These are phyloP conservation scores for Linum lewisii DNA, from an alignment of 345 rosid species.

Conservation along the genomic window DNA sequence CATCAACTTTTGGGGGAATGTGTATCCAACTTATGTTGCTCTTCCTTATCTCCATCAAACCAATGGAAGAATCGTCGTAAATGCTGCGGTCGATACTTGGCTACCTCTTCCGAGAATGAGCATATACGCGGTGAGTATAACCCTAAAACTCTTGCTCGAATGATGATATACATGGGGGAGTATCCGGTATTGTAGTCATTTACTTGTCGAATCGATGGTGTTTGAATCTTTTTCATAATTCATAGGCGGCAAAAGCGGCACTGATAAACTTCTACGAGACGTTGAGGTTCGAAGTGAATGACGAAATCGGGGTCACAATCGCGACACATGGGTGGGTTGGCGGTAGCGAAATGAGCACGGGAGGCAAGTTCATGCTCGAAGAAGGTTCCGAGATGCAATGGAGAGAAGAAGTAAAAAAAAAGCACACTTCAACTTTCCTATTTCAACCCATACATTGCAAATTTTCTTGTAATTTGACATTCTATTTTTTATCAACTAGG, in stretches of 20 bases:
- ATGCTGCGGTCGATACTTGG: constrained; percentile 87
- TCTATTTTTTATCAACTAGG: constrained; percentile 20
- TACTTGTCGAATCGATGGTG: not conserved
- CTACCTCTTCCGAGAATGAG: constrained; percentile 85
- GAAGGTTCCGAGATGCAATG: constrained; percentile 94
- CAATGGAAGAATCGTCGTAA: constrained; percentile 60
- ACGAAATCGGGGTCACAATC: constrained; percentile 63
- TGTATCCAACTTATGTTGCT: constrained; percentile 74
- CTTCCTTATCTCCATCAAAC: constrained; percentile 60
- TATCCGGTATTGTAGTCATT: too few species aligned
- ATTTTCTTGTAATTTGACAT: too few species aligned
- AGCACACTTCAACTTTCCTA: not conserved
- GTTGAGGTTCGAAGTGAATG: constrained; percentile 55
- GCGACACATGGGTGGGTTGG: constrained; percentile 90
- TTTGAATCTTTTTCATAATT: not conserved
- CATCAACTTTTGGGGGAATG: constrained; percentile 91
- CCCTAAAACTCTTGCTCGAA: too few species aligned
- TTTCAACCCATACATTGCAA: not conserved
- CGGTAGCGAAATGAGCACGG: constrained; percentile 46
- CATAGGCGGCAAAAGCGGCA: constrained; percentile 85
- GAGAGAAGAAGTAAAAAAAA: constrained; percentile 76
- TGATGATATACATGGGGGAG: too few species aligned
- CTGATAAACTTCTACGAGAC: constrained; percentile 74
- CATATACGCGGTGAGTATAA: constrained; percentile 61
- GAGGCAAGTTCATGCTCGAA: constrained; percentile 80